Evolutionary conservation across 208 protist genomes (phyloP).

Genomic region (Acanthamoeba sp.): DNA sequence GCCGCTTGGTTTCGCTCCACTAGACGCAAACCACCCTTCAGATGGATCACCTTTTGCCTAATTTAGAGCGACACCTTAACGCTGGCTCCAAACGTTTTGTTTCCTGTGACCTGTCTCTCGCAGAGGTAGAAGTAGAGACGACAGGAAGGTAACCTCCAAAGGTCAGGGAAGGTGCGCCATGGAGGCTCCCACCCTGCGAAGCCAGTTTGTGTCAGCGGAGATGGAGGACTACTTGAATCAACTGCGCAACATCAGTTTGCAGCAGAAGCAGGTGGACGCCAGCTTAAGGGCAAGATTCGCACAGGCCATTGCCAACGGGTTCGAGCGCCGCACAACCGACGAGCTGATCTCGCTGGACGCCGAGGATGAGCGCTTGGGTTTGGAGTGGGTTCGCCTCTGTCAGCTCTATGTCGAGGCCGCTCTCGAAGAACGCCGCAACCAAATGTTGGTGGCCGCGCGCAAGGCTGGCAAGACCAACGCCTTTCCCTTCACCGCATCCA

Average conservation of each 20-base stretch:
- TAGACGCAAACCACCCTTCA: neutral
- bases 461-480: neutral
- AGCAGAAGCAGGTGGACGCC: constrained; percentile 10
- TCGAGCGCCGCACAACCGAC: neutral
- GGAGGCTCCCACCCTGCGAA: neutral
- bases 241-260: neutral
- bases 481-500: neutral
- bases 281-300: neutral
- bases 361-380: neutral
- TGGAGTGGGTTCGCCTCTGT: neutral
- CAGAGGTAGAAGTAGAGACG: no score
- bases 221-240: neutral
- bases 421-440: neutral
- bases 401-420: neutral
- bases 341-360: neutral
- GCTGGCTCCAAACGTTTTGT: no score
- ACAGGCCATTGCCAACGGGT: neutral
- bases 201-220: neutral
- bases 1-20: constrained; percentile 77
- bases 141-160: no score
- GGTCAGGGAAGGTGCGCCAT: no score
- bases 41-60: no score
- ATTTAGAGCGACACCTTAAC: no score
- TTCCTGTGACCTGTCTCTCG: no score
- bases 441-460: neutral